A percentile compares a stretch with the other conserved stretches of the same genome.
Conservation (phyloP, 768 basidiomycete species). For the Russula griseocarnosa region DNA sequence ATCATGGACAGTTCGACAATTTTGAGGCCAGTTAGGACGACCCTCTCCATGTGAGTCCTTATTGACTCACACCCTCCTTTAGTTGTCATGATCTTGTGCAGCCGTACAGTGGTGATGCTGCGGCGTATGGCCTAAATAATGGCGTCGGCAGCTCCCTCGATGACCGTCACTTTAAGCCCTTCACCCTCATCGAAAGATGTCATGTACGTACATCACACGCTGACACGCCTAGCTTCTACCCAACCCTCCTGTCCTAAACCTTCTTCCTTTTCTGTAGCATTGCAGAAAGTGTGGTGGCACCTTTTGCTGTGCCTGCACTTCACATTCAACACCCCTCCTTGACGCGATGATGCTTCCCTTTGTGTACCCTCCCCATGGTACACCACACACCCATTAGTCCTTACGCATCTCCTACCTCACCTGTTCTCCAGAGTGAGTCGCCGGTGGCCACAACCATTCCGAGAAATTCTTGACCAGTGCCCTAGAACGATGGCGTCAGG, state of each 20-base stretch:
- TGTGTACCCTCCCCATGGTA: slow-evolving; percentile 64
- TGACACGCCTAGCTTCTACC: too few relatives aligned
- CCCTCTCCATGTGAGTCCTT: slow-evolving; percentile 45
- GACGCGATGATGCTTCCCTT: slow-evolving; percentile 71
- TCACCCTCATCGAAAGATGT: too few relatives aligned
- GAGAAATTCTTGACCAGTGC: too few relatives aligned
- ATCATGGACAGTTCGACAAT: slow-evolving; percentile 52
- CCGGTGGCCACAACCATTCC: too few relatives aligned
- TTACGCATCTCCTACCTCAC: slow-evolving; percentile 58
- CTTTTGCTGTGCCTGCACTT: slow-evolving; percentile 62
- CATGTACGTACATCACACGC: too few relatives aligned
- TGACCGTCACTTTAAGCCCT: slow-evolving; percentile 50
- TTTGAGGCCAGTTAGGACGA: slow-evolving; percentile 61
- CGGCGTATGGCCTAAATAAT: too few relatives aligned
- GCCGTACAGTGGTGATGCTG: slow-evolving; percentile 57
- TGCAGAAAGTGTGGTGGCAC: slow-evolving; percentile 83
- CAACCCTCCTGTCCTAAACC: slow-evolving; percentile 2
- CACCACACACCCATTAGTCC: slow-evolving; percentile 54
- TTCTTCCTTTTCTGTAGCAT: slow-evolving; percentile 45
- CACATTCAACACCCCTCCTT: slow-evolving; percentile 57
- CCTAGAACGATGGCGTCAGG: too few relatives aligned
- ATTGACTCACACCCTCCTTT: slow-evolving; percentile 8
- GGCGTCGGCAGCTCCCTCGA: slow-evolving; percentile 46
- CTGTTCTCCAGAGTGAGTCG: too few relatives aligned
- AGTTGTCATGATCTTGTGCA: slow-evolving; percentile 29